phyloP scores from a whole-genome alignment of 495 filamentous ascomycete species.

The Aspergillus cristatus region DNA sequence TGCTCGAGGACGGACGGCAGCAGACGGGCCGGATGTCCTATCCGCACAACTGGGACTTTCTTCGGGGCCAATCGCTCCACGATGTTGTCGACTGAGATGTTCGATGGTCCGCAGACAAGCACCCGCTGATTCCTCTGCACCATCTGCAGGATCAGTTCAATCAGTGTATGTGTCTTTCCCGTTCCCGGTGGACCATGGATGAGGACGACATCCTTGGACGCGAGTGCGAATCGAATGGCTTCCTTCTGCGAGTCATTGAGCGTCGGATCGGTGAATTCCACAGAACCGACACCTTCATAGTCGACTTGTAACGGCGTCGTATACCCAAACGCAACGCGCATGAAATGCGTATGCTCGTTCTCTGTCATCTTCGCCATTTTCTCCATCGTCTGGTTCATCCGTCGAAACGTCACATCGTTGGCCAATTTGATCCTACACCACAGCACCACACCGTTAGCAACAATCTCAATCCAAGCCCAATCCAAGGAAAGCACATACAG shows the following conservation, averaged over 20 bases:
- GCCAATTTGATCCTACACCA: constrained; percentile 72
- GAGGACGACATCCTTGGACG: constrained; percentile 72
- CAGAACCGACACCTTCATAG: constrained; percentile 46
- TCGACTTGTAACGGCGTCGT: constrained; percentile 28
- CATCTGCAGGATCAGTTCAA: constrained; percentile 87
- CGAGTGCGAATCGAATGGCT: constrained; percentile 81
- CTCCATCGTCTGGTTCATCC: constrained; percentile 90
- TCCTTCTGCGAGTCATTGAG: constrained; percentile 89
- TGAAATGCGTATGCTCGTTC: constrained; percentile 60
- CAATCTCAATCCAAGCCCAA: neutral
- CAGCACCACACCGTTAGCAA: neutral
- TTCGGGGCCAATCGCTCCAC: constrained; percentile 83
- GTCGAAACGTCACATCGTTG: constrained; percentile 85
- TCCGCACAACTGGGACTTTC: constrained; percentile 75
- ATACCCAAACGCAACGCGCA: constrained; percentile 73
- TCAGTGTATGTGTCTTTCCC: constrained; percentile 94
- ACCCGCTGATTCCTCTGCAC: constrained; percentile 60
- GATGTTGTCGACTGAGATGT: constrained; percentile 97
- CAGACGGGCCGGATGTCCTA: constrained; percentile 88
- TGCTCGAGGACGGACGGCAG: constrained; percentile 82
- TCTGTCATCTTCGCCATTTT: constrained; percentile 64
- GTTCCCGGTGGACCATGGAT: constrained; percentile 96
- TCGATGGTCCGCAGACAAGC: constrained; percentile 90
- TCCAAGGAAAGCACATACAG: constrained; percentile 29
- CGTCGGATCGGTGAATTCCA: constrained; percentile 68